Evolutionary conservation across 2,329 filamentous ascomycete genomes (phyloP).

Genomic region (Blumeriella jaapii): DNA sequence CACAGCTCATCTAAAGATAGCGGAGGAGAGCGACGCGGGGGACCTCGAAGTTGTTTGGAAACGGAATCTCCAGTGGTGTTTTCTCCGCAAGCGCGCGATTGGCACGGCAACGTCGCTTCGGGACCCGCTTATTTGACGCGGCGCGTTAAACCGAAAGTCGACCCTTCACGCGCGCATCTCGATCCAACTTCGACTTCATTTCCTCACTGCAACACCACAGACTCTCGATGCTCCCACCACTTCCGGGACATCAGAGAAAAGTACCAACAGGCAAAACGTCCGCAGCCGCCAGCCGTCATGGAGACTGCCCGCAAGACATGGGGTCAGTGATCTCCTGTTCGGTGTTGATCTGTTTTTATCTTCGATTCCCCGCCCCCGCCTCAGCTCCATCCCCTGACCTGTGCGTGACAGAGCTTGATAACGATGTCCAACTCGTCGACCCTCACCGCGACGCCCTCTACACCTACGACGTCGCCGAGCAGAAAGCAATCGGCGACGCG

Average conservation of each 20-base stretch:
- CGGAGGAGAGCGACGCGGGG: too few relatives aligned
- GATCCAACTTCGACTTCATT: background rate
- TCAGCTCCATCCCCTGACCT: slow-evolving; percentile 23
- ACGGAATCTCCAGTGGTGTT: too few relatives aligned
- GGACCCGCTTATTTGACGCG: too few relatives aligned
- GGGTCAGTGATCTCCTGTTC: slow-evolving; percentile 34
- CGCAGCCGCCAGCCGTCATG: slow-evolving; percentile 31
- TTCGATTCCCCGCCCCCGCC: slow-evolving; percentile 5
- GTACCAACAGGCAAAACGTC: too few relatives aligned
- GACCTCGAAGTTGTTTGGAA: too few relatives aligned
- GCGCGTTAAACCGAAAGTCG: too few relatives aligned
- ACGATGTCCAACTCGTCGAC: slow-evolving; percentile 74
- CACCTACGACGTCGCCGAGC: slow-evolving; percentile 58
- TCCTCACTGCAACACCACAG: too few relatives aligned
- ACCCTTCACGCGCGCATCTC: too few relatives aligned
- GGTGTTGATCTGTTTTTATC: too few relatives aligned
- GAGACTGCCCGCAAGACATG: slow-evolving; percentile 47
- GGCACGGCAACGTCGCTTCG: background rate
- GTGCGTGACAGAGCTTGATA: slow-evolving; percentile 63
- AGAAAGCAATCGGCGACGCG: slow-evolving; percentile 51
- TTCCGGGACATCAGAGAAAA: too few relatives aligned
- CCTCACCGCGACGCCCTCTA: slow-evolving; percentile 85
- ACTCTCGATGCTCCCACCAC: too few relatives aligned
- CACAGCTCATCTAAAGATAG: slow-evolving; percentile 19
- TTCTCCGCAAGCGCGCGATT: background rate